Evolutionary conservation across 1,284 basidiomycete genomes (phyloP), one percentile per base, ranked within the genome.

Genomic region (Entoloma clypeatum): DNA sequence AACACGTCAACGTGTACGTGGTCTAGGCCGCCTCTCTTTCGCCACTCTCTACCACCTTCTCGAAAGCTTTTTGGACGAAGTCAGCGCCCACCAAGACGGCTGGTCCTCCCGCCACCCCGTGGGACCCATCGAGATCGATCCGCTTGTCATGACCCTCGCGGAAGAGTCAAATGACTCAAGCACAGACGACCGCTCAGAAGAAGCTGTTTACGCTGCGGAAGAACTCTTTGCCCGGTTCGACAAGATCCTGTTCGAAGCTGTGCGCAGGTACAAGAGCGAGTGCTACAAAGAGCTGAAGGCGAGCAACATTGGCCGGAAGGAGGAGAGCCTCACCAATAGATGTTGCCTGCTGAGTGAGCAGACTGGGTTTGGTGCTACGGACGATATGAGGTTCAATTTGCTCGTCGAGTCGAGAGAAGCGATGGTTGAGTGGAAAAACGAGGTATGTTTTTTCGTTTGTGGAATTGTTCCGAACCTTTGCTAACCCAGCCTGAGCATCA

Each of bases 331-430:
- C n/a, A 61, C 61, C 0, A 59, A 59, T 33, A 61, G 59, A 1
- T 68, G 65, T 38, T 70, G 68, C 43, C 51, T 69, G 43, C 53
- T 70, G n/a, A 65, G 61, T 32, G 68, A 70, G 47, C 68, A 70
- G 48, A 69, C 67, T 0, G 67, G 67, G 0, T 69, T 57, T 50
- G 67, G 68, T 0, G 58, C 60, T 3, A 59, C 61, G 3, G 63
- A 62, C 31, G 65, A 64, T 28, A 63, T 63, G 52, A 63, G 62
- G 3, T 62, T 63, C 43, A 57, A 57, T 2, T 50, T 70, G 10
- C 51, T 70, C 45, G 53, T 56, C 18, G 50, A 60, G 27, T 62
- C 66, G 7, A 55, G 65, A 36, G 54, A 54, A 1, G 52, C 57
- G 7, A 64, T 70, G 66, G 53, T 52, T 28, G 48, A 53, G 35